Conservation (phyloP, 2,329 filamentous ascomycete genomes). For the Hymenoscyphus scutula region DNA sequence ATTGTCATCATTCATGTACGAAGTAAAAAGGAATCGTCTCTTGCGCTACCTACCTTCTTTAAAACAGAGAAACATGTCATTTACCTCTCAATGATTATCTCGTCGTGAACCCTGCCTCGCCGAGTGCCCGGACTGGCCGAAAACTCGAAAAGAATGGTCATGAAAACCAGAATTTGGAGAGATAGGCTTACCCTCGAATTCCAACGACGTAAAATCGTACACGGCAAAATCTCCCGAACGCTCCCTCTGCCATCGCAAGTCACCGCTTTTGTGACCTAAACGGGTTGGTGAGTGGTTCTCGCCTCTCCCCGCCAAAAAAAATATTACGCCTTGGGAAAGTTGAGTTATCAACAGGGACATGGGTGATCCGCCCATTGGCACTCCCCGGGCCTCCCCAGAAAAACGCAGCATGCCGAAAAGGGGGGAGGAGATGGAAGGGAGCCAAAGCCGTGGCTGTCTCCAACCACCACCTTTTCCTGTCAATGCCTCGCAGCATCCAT, state of each 20-base stretch:
- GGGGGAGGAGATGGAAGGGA: slow-evolving; percentile 6
- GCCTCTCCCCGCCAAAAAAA: neutral
- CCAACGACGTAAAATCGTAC: neutral
- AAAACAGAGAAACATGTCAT: neutral
- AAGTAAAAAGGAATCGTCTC: neutral
- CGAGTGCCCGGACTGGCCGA: neutral
- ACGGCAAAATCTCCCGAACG: neutral
- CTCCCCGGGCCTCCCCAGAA: neutral
- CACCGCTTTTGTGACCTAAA: slow-evolving; percentile 1
- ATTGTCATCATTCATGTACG: neutral
- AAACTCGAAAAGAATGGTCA: slow-evolving; percentile 1
- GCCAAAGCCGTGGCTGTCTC: slow-evolving; percentile 8
- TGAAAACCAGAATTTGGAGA: neutral
- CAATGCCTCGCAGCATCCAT: slow-evolving; percentile 5
- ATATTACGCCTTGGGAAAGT: neutral
- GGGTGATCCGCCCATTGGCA: slow-evolving; percentile 3
- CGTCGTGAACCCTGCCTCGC: neutral
- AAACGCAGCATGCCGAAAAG: slow-evolving; percentile 13
- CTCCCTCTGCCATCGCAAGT: neutral
- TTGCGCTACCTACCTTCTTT: neutral
- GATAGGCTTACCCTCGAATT: neutral
- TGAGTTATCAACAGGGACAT: neutral
- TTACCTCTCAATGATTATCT: neutral
- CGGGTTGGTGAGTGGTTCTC: neutral
- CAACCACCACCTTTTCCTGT: slow-evolving; percentile 10